phyloP scores from a whole-genome alignment of 768 basidiomycete species.

The Rhizopogon vesiculosus region DNA sequence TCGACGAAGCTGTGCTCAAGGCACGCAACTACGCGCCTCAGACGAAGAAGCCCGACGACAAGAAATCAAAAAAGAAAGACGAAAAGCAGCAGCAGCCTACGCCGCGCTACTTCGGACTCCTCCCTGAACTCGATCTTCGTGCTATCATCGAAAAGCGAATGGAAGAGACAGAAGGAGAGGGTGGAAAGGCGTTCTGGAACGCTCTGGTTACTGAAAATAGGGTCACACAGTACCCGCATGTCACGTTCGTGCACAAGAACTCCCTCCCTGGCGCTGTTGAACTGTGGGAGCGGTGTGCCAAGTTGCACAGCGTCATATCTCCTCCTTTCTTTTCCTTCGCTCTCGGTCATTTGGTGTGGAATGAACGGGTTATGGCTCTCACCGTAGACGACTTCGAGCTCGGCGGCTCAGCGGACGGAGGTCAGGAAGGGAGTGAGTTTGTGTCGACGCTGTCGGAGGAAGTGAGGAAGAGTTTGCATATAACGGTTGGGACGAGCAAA shows the following conservation, averaged over 20 bases:
- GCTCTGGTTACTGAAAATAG: conserved; percentile 40
- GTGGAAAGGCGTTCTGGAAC: conserved; percentile 42
- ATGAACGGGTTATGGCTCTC: conserved; percentile 76
- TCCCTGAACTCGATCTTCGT: conserved; percentile 66
- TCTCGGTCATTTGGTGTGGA: conserved; percentile 66
- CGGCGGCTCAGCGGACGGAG: conserved; percentile 21
- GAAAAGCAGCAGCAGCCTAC: conserved; percentile 2
- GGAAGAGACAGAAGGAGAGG: conserved; percentile 22
- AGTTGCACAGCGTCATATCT: conserved; percentile 9
- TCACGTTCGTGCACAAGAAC: conserved; percentile 80
- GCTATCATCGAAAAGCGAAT: conserved; percentile 42
- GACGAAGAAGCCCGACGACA: conserved; percentile 27
- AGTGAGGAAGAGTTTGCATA: conserved; percentile 57
- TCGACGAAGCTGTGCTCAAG: conserved; percentile 40
- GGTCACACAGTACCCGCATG: conserved; percentile 64
- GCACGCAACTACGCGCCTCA: conserved; percentile 38
- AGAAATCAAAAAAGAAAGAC: conserved; percentile 26
- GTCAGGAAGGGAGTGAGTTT: conserved; percentile 41
- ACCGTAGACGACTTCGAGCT: conserved; percentile 58
- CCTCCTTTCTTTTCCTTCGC: conserved; percentile 58
- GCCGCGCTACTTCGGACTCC: conserved; percentile 74
- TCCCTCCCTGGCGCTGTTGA: conserved; percentile 26
- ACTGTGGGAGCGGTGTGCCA: conserved; percentile 39
- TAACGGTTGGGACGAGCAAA: conserved; percentile 78
- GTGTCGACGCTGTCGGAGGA: conserved; percentile 41